Percentiles rank a stretch among this genome's conserved stretches.
Conservation (phyloP, 2,329 filamentous ascomycete genomes). For the Xylaria multiplex region DNA sequence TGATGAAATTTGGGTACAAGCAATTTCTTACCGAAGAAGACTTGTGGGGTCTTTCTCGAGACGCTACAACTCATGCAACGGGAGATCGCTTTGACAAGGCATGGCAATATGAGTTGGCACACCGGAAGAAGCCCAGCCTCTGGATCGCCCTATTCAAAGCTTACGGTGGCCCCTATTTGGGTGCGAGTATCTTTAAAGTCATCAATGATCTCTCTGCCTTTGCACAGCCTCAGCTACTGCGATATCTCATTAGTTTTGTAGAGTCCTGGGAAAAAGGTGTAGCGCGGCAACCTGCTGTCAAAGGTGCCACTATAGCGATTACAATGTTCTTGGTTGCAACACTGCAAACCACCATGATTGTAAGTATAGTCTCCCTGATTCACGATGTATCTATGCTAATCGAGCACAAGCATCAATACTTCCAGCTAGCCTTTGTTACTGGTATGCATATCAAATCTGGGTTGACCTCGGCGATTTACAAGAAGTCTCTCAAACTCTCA, state of each 20-base stretch:
- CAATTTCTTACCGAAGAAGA: constrained; percentile 93
- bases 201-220: constrained; percentile 88
- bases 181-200: constrained; percentile 88
- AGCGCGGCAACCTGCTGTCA: constrained; percentile 77
- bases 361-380: constrained; percentile 43
- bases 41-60: constrained; percentile 87
- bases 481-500: constrained; percentile 87
- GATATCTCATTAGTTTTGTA: constrained; percentile 85
- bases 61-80: constrained; percentile 81
- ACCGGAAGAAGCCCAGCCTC: constrained; percentile 75
- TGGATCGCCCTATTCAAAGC: constrained; percentile 87
- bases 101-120: constrained; percentile 80
- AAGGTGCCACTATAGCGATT: constrained; percentile 87
- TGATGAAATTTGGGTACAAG: constrained; percentile 96
- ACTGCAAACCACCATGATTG: constrained; percentile 84
- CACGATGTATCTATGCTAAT: constrained; percentile 39
- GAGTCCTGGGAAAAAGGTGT: constrained; percentile 73
- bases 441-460: constrained; percentile 97
- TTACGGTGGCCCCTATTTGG: constrained; percentile 84
- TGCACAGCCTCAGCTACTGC: constrained; percentile 88
- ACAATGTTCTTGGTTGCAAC: constrained; percentile 92
- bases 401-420: constrained; percentile 81
- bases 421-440: constrained; percentile 92
- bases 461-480: constrained; percentile 89
- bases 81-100: constrained; percentile 74